A percentile compares a stretch with the other conserved stretches of the same genome.
These are phyloP conservation scores for Scutellaria minor DNA, from an alignment of 257 asterid genomes.

Conservation along the genomic window DNA sequence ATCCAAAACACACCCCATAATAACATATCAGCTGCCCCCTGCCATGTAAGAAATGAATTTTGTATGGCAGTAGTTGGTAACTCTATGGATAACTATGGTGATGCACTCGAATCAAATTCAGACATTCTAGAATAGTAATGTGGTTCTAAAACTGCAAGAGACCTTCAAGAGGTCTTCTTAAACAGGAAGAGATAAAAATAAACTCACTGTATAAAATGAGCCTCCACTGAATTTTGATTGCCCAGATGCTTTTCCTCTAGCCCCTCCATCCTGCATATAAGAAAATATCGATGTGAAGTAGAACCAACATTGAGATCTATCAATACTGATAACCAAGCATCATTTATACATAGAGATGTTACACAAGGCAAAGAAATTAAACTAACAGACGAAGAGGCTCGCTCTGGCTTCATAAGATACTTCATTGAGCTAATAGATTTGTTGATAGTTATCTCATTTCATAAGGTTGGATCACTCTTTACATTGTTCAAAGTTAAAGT, in stretches of 20 bases:
- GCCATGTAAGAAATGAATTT: not conserved
- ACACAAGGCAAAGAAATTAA: slow-evolving; percentile 9
- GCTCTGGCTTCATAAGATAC: slow-evolving; percentile 15
- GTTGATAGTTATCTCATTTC: slow-evolving; percentile 9
- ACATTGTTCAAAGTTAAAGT: slow-evolving; percentile 5
- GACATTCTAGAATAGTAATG: not conserved
- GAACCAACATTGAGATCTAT: not conserved
- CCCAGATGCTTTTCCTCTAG: slow-evolving; percentile 60
- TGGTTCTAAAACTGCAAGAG: slow-evolving; percentile 18
- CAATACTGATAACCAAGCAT: not conserved
- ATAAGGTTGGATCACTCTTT: not conserved
- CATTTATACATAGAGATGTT: not conserved
- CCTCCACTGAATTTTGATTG: slow-evolving; percentile 71
- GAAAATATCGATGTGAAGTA: slow-evolving; percentile 21
- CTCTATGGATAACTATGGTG: not conserved
- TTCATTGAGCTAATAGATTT: not conserved
- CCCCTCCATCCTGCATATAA: slow-evolving; percentile 54
- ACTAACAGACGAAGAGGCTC: not conserved
- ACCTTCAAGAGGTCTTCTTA: slow-evolving; percentile 23
- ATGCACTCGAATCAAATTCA: slow-evolving; percentile 9
- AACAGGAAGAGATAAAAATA: slow-evolving; percentile 28
- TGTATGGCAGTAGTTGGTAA: not conserved
- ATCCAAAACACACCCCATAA: not conserved
- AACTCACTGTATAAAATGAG: slow-evolving; percentile 73
- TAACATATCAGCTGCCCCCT: not conserved